Evolutionary conservation across 768 basidiomycete genomes (phyloP).

Genomic region (Agrocybe pediades): DNA sequence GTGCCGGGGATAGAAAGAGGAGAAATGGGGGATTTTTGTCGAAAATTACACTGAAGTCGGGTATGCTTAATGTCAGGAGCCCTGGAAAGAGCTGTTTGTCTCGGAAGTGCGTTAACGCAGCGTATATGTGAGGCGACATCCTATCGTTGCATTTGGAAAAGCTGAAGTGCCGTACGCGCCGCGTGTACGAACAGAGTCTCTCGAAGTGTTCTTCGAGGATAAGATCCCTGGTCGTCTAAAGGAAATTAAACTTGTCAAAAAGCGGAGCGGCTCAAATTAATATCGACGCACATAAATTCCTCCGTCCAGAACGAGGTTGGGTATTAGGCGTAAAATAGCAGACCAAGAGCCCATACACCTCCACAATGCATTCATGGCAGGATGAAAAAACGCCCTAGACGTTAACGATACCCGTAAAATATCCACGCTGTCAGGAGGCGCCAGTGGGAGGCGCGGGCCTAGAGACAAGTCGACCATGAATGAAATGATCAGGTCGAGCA

Average conservation of each 20-base stretch:
- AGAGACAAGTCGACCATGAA: not conserved
- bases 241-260: not conserved
- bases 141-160: not conserved
- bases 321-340: not conserved
- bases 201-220: not conserved
- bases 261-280: not conserved
- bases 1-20: not conserved
- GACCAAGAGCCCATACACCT: slow-evolving; percentile 2
- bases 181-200: not conserved
- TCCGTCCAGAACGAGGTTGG: not conserved
- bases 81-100: not conserved
- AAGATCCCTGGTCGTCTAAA: not conserved
- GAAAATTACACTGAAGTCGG: not conserved
- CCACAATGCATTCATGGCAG: slow-evolving; percentile 2
- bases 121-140: slow-evolving; percentile 6
- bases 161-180: not conserved
- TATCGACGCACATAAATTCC: not conserved
- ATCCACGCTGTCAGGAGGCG: not conserved
- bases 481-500: too few species aligned
- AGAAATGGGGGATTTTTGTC: too few species aligned
- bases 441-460: not conserved
- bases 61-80: not conserved
- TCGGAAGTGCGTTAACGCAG: not conserved
- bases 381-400: slow-evolving; percentile 1
- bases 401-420: not conserved